These are phyloP conservation scores for Tympanopsis confertula DNA, from an alignment of 2,329 filamentous ascomycete species.

Conservation along the genomic window DNA sequence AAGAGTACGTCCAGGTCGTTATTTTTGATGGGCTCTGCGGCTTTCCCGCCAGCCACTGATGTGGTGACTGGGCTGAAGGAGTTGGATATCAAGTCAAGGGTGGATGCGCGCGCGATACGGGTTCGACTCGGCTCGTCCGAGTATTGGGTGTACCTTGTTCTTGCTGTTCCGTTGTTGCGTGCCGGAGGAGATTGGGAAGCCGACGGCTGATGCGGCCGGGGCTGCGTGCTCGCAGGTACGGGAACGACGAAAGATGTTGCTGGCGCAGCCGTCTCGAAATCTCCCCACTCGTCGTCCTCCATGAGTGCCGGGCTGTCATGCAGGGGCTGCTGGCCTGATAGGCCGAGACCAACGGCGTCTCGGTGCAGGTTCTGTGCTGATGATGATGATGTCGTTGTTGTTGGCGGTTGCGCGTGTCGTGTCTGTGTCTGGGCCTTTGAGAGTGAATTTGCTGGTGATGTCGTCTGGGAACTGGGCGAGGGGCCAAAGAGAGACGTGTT, in stretches of 20 bases:
- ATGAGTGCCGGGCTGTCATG: conserved; percentile 9
- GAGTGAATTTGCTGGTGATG: no score
- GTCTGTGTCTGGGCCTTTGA: no score
- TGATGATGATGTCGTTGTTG: background rate
- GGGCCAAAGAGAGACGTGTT: no score
- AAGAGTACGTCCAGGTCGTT: conserved; percentile 48
- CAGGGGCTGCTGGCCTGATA: no score
- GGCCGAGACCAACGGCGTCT: no score
- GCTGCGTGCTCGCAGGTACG: conserved; percentile 4
- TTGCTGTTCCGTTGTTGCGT: background rate
- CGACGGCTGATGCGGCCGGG: conserved; percentile 9
- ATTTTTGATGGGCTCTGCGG: conserved; percentile 9
- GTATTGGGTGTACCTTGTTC: background rate
- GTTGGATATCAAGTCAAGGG: conserved; percentile 41
- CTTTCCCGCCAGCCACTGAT: conserved; percentile 5
- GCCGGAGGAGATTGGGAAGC: background rate
- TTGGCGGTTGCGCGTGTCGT: conserved; percentile 1
- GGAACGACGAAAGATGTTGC: conserved; percentile 5
- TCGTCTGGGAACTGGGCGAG: no score
- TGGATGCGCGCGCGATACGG: conserved; percentile 32
- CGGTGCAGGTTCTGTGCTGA: background rate
- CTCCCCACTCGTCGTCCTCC: conserved; percentile 56
- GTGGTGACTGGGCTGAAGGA: conserved; percentile 29
- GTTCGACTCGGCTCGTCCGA: conserved; percentile 7
- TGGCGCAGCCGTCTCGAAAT: conserved; percentile 48